Evolutionary conservation across 2,329 filamentous ascomycete genomes (phyloP).

Genomic region (Clonostachys byssicola): DNA sequence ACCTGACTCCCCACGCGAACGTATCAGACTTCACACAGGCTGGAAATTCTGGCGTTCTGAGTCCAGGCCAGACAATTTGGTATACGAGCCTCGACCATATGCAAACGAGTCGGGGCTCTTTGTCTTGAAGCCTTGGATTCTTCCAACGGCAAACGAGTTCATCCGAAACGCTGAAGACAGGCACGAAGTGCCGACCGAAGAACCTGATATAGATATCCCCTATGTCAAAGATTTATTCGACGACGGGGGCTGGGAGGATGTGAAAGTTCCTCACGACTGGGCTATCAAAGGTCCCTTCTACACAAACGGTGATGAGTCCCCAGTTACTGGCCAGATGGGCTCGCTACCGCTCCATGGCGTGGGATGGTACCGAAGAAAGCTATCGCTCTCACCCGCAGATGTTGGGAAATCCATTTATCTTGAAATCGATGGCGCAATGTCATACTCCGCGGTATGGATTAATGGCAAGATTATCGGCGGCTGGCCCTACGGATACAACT

Average conservation of each 20-base stretch:
- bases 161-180: constrained; percentile 18
- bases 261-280: constrained; percentile 45
- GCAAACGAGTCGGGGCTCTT: background rate
- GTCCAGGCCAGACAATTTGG: constrained; percentile 25
- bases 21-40: constrained; percentile 23
- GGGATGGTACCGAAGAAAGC: constrained; percentile 43
- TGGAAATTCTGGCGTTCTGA: constrained; percentile 32
- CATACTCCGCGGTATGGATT: constrained; percentile 46
- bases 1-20: constrained; percentile 5
- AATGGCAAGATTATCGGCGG: constrained; percentile 44
- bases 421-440: constrained; percentile 47
- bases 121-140: constrained; percentile 32
- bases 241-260: constrained; percentile 31
- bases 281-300: constrained; percentile 41
- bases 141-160: constrained; percentile 33
- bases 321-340: constrained; percentile 30
- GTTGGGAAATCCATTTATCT: constrained; percentile 33
- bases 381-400: constrained; percentile 23
- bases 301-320: constrained; percentile 15
- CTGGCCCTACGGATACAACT: constrained; percentile 47
- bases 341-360: constrained; percentile 44
- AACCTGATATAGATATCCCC: constrained; percentile 15
- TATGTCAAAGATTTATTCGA: constrained; percentile 27
- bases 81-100: constrained; percentile 14
- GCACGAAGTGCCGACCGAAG: constrained; percentile 21